Conservation (phyloP, 2,329 filamentous ascomycete genomes). For the Venturia carpophila region DNA sequence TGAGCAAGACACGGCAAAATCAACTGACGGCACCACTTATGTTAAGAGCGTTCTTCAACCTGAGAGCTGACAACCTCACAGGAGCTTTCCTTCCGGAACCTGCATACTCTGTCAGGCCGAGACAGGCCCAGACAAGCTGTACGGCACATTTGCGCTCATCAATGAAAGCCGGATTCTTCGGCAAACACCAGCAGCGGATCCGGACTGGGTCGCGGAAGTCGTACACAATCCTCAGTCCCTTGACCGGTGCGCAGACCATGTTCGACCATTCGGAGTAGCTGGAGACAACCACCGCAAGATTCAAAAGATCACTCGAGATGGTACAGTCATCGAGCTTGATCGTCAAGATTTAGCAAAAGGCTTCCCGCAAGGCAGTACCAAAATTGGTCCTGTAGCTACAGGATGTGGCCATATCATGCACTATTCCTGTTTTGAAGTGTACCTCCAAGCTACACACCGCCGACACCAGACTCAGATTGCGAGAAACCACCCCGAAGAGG, state of each 20-base stretch:
- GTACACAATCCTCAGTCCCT: slow-evolving; percentile 70
- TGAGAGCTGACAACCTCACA: background rate
- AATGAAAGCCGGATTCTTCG: slow-evolving; percentile 79
- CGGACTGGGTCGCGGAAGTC: slow-evolving; percentile 77
- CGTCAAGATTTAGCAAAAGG: slow-evolving; percentile 82
- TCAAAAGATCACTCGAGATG: slow-evolving; percentile 65
- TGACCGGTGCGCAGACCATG: slow-evolving; percentile 72
- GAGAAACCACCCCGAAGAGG: slow-evolving; percentile 80
- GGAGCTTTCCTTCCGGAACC: slow-evolving; percentile 70
- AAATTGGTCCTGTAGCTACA: slow-evolving; percentile 70
- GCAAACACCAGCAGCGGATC: slow-evolving; percentile 74
- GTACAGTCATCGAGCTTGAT: slow-evolving; percentile 63
- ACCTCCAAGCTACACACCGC: slow-evolving; percentile 73
- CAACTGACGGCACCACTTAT: too few species aligned
- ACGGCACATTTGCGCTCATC: slow-evolving; percentile 87
- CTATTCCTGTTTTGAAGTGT: slow-evolving; percentile 88
- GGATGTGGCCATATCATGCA: slow-evolving; percentile 99
- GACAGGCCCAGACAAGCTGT: slow-evolving; percentile 78
- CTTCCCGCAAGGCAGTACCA: slow-evolving; percentile 49
- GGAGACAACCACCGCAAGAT: slow-evolving; percentile 75
- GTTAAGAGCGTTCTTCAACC: background rate
- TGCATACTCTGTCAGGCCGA: slow-evolving; percentile 97
- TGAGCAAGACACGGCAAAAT: too few species aligned
- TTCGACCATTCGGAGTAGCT: slow-evolving; percentile 85
- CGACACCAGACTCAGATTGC: slow-evolving; percentile 90